Base-by-base conservation (phyloP, 2,329 filamentous ascomycete genomes). In the Didymellaceae sp. region DNA sequence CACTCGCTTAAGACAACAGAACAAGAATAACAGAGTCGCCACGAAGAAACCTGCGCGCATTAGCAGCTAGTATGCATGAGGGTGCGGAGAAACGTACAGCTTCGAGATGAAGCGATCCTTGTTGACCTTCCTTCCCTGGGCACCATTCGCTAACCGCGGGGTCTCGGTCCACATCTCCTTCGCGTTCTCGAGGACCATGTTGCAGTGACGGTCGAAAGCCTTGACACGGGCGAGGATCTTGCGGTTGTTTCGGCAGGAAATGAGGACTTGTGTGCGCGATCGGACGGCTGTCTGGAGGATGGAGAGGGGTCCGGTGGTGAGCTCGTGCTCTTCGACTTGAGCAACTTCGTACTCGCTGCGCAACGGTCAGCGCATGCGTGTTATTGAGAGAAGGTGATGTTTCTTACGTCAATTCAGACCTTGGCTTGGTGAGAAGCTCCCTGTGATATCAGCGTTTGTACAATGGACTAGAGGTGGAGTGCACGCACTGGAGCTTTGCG, bases 141-240 rank as follows among this genome's bases (percentile, higher is more conserved):
- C 94, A 61, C 93, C 93, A 60, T 87, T 88, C 17, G 89, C 86
- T 68, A 90, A 82, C 54, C 86, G 81, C 39, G 93, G 91, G 47
- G 89, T 94, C 79, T 99, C 94, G 8, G 92, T 97, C 94, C 94
- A 99, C 93, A 99, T 97, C 79, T 99, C 94, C 82, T 95, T 95
- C 33, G 95, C 91, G 64, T 96, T 96, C 80, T 96, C 91, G 38
- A 97, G 81, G 3, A 96, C 90, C 94, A 99, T 97, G 79, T 99
- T 99, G 84, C 92, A 97, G 78, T 99, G 94, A 54, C 94, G 84
- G 77, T 99, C 94, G 74, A 99, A 99, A 6, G 94, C 94, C 82
- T 99, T 99, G 70, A 99, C 93, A 59, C 94, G 89, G 42, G 93
- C 94, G 46, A 99, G 87, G 38, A 99, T 83, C 82, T 99, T 99